Conservation (phyloP, 164 flowering plant genomes). For the Magnolia changhungtana region DNA sequence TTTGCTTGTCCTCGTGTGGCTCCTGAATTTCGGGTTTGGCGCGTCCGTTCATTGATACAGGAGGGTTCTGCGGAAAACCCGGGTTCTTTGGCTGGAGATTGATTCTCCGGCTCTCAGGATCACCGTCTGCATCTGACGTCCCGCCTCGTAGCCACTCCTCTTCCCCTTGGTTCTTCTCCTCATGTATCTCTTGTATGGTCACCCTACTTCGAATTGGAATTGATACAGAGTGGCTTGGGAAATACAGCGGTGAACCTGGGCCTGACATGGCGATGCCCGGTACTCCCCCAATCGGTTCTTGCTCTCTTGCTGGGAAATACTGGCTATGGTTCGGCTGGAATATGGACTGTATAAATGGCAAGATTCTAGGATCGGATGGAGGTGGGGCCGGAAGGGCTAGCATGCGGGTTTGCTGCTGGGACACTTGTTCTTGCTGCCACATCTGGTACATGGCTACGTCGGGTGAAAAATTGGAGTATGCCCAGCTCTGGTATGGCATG, state of each 20-base stretch:
- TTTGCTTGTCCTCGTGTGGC: conserved; percentile 22
- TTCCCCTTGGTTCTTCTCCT: conserved; percentile 30
- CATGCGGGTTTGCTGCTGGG: conserved; percentile 34
- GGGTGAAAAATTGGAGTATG: conserved; percentile 30
- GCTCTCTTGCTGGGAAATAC: conserved; percentile 31
- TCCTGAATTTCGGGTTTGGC: conserved; percentile 18
- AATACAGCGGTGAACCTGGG: conserved; percentile 27
- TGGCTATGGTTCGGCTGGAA: conserved; percentile 27
- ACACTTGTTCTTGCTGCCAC: conserved; percentile 46
- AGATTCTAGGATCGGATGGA: conserved; percentile 27
- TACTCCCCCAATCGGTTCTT: conserved; percentile 19
- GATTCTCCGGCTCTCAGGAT: conserved; percentile 10
- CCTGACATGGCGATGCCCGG: conserved; percentile 28
- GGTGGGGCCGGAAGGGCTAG: conserved; percentile 32
- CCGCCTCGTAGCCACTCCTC: conserved; percentile 12
- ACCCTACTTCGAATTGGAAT: conserved; percentile 23
- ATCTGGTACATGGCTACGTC: conserved; percentile 39
- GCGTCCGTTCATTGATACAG: conserved; percentile 4
- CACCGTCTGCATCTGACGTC: conserved; percentile 4
- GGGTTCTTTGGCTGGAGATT: conserved; percentile 13
- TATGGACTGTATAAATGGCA: conserved; percentile 41
- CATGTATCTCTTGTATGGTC: conserved; percentile 49
- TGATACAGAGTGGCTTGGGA: conserved; percentile 24
- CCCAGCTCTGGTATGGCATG: conserved; percentile 31
- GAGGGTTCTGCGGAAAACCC: conserved; percentile 12